Percentiles rank a stretch among this genome's conserved stretches.
Evolutionary conservation across 169 alveolate species (phyloP).

Genomic region (Fabrea salina): DNA sequence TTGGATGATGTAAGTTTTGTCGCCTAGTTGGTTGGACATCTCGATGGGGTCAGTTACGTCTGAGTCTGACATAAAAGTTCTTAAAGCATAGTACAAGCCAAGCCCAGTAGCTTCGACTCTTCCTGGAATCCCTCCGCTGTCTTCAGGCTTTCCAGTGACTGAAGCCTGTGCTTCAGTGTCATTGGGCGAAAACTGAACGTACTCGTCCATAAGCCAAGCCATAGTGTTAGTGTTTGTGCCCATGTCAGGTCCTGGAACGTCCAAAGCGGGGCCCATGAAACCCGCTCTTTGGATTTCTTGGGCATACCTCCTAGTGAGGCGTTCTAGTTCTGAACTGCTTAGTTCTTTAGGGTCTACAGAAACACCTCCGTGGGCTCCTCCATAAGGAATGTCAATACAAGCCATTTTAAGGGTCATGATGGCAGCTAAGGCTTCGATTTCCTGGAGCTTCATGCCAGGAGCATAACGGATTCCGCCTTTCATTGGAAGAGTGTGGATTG

Average conservation of each 20-base stretch:
- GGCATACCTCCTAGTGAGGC: slow-evolving; percentile 65
- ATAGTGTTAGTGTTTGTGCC: slow-evolving; percentile 68
- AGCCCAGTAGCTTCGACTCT: slow-evolving; percentile 55
- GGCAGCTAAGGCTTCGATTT: slow-evolving; percentile 63
- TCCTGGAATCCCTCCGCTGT: slow-evolving; percentile 60
- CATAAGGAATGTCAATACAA: slow-evolving; percentile 61
- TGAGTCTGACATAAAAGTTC: slow-evolving; percentile 29
- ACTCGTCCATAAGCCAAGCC: slow-evolving; percentile 78
- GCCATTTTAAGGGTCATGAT: slow-evolving; percentile 69
- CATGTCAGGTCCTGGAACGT: slow-evolving; percentile 78
- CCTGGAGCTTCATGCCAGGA: slow-evolving; percentile 46
- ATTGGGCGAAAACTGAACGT: slow-evolving; percentile 39
- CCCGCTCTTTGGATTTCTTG: slow-evolving; percentile 68
- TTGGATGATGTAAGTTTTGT: slow-evolving; percentile 50
- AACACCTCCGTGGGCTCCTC: slow-evolving; percentile 79
- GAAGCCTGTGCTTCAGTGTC: slow-evolving; percentile 56
- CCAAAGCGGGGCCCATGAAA: slow-evolving; percentile 74
- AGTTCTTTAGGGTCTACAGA: slow-evolving; percentile 53
- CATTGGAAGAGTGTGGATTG: slow-evolving; percentile 56
- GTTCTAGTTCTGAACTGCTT: slow-evolving; percentile 59
- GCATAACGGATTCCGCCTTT: slow-evolving; percentile 74
- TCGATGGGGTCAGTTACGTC: slow-evolving; percentile 30
- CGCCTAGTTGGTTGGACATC: slow-evolving; percentile 35
- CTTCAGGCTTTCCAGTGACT: slow-evolving; percentile 58
- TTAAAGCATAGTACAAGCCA: slow-evolving; percentile 39